Percentiles rank a stretch among this genome's conserved stretches.
Conservation (phyloP, 345 rosid genomes). For the Theobroma cacao region DNA sequence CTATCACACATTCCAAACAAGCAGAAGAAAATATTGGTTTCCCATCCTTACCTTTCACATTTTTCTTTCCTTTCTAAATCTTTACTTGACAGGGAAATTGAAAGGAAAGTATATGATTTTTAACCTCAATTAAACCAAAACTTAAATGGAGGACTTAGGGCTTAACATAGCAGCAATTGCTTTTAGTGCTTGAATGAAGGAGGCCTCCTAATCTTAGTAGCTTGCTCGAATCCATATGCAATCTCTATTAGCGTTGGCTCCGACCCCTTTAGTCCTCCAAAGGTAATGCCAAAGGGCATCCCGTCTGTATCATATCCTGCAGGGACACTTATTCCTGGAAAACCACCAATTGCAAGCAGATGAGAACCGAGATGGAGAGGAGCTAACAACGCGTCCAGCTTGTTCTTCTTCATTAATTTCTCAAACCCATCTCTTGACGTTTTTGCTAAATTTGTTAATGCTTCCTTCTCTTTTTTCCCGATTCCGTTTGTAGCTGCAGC, state of each 20-base stretch:
- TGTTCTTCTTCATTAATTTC: slow-evolving; percentile 28
- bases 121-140: no score
- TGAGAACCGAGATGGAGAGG: slow-evolving; percentile 2
- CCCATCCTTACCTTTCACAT: no score
- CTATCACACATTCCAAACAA: no score
- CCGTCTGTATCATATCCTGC: slow-evolving; percentile 32
- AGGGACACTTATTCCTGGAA: slow-evolving; percentile 40
- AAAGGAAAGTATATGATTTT: no score
- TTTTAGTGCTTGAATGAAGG: slow-evolving; percentile 21
- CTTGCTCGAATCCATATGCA: slow-evolving; percentile 39
- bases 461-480: slow-evolving; percentile 20
- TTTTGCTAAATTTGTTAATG: not conserved
- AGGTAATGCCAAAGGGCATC: slow-evolving; percentile 37
- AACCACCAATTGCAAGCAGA: slow-evolving; percentile 31
- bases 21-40: no score
- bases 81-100: no score
- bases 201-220: slow-evolving; percentile 30
- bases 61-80: no score
- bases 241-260: slow-evolving; percentile 43
- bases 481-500: slow-evolving; percentile 33
- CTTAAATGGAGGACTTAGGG: no score
- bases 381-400: slow-evolving; percentile 37
- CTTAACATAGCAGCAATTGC: not conserved
- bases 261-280: slow-evolving; percentile 37
- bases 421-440: slow-evolving; percentile 29